Evolutionary conservation across 371 early-diverging fungal genomes (phyloP), one percentile per base, ranked within the genome.

Genomic region (Apophysomyces trapeziformis): DNA sequence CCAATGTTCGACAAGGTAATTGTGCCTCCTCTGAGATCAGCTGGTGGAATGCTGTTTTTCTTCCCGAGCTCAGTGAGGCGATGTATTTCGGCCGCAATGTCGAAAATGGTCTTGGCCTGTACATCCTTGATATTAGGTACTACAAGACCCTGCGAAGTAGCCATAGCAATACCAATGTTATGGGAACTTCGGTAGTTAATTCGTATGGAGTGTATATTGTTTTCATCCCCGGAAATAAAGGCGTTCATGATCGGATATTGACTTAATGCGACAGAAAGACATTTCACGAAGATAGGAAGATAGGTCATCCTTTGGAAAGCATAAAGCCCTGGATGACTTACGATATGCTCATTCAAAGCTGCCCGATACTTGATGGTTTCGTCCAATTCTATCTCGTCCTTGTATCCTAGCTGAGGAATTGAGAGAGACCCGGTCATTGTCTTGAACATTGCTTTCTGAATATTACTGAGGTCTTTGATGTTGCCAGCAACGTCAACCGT

Each of bases 391-490:
- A 98, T 90, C 70, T 96, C 95, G 68, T 99, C 99, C 47, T 92
- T 87, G 84, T 89, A 98, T 7, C 96, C 93, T 78, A 99, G 92
- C 74, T 97, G 97, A 7, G 99, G 99, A 64, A 99, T 97, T 5
- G 82, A 61, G 1, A 97, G 87, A 0, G 98, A 95, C 56, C 88
- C 87, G 5, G 97, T 93, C 99, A 99, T 99, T 38, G 88, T 83
- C 73, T 95, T 94, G 85, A 95, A 96, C 99, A 99, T 99, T 70
- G 96, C 95, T 68, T 93, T 93, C 82, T 99, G 97, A 57, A 98
- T 91, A 61, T 83, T 78, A 18, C 87, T 89, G 57, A 97, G 85
- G 9, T 92, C 77, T 57, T 80, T 76, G 5, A 84, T 50, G 5
- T 57, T 58, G 37, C 71, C 76, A 1, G 2, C 47, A 13, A 16